Evolutionary conservation across 176 grass and related monocot species (phyloP).

Genomic region (Bonia amplexicaulis): DNA sequence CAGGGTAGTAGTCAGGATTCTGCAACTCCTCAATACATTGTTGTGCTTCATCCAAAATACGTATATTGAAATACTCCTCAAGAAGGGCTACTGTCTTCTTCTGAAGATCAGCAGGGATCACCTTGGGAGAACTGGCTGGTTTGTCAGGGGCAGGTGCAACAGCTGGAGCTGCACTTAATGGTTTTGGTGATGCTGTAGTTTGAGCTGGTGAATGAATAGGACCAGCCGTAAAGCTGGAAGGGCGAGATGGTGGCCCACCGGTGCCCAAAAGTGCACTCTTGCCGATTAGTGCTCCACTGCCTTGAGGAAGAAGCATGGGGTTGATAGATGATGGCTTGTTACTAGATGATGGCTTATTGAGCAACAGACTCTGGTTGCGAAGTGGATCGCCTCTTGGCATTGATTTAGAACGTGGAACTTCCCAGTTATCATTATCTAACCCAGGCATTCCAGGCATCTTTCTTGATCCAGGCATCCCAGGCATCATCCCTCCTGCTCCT

Average conservation of each 20-base stretch:
- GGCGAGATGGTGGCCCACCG: slow-evolving; percentile 31
- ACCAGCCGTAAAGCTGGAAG: slow-evolving; percentile 25
- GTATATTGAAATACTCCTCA: slow-evolving; percentile 83
- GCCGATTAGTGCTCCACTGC: slow-evolving; percentile 59
- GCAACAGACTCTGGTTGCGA: slow-evolving; percentile 34
- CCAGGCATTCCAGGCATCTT: slow-evolving; percentile 99
- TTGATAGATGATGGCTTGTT: slow-evolving; percentile 49
- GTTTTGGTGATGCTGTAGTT: slow-evolving; percentile 37
- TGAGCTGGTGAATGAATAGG: slow-evolving; percentile 28
- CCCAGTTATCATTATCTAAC: slow-evolving; percentile 85
- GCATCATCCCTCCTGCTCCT: slow-evolving; percentile 94
- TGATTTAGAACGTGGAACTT: slow-evolving; percentile 79
- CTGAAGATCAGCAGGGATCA: slow-evolving; percentile 42
- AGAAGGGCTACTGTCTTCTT: slow-evolving; percentile 90
- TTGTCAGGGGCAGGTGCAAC: slow-evolving; percentile 28
- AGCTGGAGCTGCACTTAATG: slow-evolving; percentile 31
- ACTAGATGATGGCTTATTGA: slow-evolving; percentile 39
- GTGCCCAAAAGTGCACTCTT: slow-evolving; percentile 68
- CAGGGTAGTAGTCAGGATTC: slow-evolving; percentile 59
- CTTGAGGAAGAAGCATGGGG: slow-evolving; percentile 72
- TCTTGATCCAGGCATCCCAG: slow-evolving; percentile 90
- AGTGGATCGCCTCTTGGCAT: slow-evolving; percentile 58
- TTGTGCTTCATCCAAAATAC: slow-evolving; percentile 82
- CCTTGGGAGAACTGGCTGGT: slow-evolving; percentile 40
- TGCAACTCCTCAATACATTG: slow-evolving; percentile 93